Base-by-base conservation (phyloP, 768 basidiomycete genomes). In the Lanmaoa rubissima region DNA sequence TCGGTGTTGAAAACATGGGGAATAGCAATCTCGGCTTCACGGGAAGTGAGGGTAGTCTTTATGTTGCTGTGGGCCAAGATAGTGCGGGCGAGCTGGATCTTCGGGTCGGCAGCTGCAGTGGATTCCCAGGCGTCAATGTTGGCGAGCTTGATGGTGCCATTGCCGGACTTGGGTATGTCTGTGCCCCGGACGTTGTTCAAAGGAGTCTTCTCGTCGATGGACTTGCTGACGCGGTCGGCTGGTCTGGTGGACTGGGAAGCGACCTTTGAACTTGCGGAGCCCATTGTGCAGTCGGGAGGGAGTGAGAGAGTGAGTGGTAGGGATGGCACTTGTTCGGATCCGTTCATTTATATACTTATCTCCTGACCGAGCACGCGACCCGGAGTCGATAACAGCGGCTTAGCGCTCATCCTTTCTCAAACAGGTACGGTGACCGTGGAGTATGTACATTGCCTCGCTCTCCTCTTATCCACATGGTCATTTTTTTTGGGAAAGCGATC, bases 1-100 rank as follows among this genome's bases (percentile, higher is more conserved):
- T n/a, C n/a, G n/a, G n/a, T n/a, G n/a, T n/a, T n/a, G n/a, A 95
- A 97, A 51, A 95, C 79, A 69, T 92, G 89, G 44, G 78, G 73
- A 67, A 90, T 87, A 3, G 80, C 75, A 54, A 92, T 78, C 57
- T 70, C 68, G 2, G 88, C 82, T 8, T 79, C 67, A 47, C 92
- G 86, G 38, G 83, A 82, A n/a, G 78, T 76, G 39, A 94, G 78
- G 0, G 86, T 79, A 13, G 78, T 73, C 48, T 76, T 79, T 60
- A 93, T 80, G 70, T 91, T 79, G 47, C 82, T 75, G 66, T 92
- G 88, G 45, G 83, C 75, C 28, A 93, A 77, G 63, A 93, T 80
- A 35, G 87, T 87, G 53, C 92, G 84, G n/a, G 88, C 86, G 24
- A 94, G 83, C 66, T 82, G 79, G 3, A 79, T 72, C 75, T 87